Conservation (phyloP, 805 yeast species). For the Ogataea paraovalis region DNA sequence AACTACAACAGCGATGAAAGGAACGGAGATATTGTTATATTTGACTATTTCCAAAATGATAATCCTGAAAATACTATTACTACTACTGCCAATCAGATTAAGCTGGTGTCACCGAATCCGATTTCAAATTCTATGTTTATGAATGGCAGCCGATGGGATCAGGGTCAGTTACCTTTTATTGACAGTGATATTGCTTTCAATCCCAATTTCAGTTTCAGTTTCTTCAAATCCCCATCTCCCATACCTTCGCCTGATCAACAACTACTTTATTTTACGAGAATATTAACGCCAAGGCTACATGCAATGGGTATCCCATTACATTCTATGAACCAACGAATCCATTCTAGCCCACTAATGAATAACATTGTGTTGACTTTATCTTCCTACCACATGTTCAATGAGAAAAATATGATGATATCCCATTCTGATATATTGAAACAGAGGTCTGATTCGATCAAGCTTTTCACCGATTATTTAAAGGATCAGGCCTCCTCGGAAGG, state of each 20-base stretch:
- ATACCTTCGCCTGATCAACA: conserved; percentile 9
- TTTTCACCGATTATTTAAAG: conserved; percentile 9
- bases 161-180: too few relatives aligned
- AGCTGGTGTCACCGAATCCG: too few relatives aligned
- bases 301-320: conserved; percentile 17
- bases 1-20: too few relatives aligned
- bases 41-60: too few relatives aligned
- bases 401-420: conserved; percentile 4
- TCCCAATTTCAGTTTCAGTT: not conserved
- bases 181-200: too few relatives aligned
- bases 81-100: too few relatives aligned
- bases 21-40: too few relatives aligned
- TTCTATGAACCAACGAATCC: conserved; percentile 1
- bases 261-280: conserved; percentile 19
- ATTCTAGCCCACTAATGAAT: conserved; percentile 14
- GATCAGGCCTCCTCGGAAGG: conserved; percentile 1
- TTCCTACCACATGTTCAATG: conserved; percentile 20
- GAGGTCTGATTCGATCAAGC: conserved; percentile 14
- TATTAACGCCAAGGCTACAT: conserved; percentile 25
- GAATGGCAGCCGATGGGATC: too few relatives aligned
- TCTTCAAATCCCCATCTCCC: conserved; percentile 1
- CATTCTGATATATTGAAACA: conserved; percentile 6
- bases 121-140: too few relatives aligned
- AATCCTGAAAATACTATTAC: too few relatives aligned
- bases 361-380: conserved; percentile 20